phyloP scores from a whole-genome alignment of 2,329 filamentous ascomycete genomes.

The Gaeumannomyces sp. region DNA sequence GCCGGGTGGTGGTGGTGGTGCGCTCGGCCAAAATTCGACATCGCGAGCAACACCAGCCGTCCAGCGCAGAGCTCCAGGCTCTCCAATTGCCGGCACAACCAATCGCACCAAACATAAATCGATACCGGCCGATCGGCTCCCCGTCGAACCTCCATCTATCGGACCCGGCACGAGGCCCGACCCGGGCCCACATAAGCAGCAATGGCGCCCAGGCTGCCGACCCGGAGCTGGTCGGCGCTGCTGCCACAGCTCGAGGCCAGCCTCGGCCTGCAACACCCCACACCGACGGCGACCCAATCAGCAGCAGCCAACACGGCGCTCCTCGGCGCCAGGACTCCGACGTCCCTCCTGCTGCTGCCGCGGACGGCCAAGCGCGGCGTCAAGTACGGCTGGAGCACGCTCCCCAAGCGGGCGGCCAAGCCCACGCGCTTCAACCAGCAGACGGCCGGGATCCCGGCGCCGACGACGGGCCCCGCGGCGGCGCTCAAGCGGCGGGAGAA shows the following conservation, averaged over 20 bases:
- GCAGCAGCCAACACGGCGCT: constrained; percentile 3
- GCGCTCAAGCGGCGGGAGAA: constrained; percentile 52
- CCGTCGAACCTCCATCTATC: background rate
- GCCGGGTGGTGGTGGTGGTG: no score
- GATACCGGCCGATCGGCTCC: background rate
- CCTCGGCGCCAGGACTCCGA: constrained; percentile 15
- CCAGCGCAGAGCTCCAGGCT: background rate
- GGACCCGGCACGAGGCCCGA: background rate
- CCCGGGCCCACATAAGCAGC: constrained; percentile 1
- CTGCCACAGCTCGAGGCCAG: constrained; percentile 10
- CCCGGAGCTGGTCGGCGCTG: constrained; percentile 23
- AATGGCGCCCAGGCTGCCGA: constrained; percentile 29
- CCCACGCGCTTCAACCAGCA: constrained; percentile 56
- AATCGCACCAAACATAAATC: background rate
- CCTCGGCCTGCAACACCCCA: background rate
- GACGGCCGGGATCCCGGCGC: constrained; percentile 48
- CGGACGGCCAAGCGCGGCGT: constrained; percentile 42
- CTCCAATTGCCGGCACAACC: background rate
- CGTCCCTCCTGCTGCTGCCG: constrained; percentile 33
- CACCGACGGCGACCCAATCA: background rate
- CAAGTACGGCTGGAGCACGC: constrained; percentile 56
- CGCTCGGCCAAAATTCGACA: no score
- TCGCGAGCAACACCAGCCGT: no score
- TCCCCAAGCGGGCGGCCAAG: constrained; percentile 38
- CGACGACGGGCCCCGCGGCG: constrained; percentile 52